Conservation (phyloP, 129 eudicot species). For the Silybum marianum region DNA sequence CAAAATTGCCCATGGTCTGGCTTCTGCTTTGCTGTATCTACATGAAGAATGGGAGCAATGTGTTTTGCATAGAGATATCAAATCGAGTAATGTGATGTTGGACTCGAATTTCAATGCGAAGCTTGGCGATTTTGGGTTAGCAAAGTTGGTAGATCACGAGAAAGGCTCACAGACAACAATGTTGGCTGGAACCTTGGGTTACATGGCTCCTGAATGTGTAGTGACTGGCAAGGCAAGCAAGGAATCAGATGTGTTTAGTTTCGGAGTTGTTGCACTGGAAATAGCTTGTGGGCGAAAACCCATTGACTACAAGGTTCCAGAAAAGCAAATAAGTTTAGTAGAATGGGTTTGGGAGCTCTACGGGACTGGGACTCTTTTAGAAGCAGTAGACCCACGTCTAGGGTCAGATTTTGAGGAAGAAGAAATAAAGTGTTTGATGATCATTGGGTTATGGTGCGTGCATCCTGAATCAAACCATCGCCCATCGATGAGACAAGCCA, state of each 20-base stretch:
- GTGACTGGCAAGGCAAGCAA: conserved; percentile 42
- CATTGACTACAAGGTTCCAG: conserved; percentile 9
- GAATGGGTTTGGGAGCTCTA: conserved; percentile 47
- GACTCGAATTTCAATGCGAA: conserved; percentile 42
- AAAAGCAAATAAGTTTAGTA: conserved; percentile 1
- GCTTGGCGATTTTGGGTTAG: conserved; percentile 53
- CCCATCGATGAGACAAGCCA: conserved; percentile 38
- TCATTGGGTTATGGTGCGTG: conserved; percentile 51
- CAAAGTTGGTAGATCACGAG: conserved; percentile 45
- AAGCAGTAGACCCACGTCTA: conserved; percentile 39
- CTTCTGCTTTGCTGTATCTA: conserved; percentile 19
- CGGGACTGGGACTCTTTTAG: conserved; percentile 36
- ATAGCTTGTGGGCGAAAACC: conserved; percentile 39
- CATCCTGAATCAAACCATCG: conserved; percentile 36
- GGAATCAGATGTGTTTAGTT: conserved; percentile 57
- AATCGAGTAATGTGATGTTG: conserved; percentile 20
- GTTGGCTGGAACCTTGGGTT: conserved; percentile 48
- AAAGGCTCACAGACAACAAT: conserved; percentile 39
- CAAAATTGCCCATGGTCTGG: conserved; percentile 20
- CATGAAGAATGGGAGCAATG: conserved; percentile 39
- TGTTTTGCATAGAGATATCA: conserved; percentile 32
- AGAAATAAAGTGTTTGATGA: conserved; percentile 36
- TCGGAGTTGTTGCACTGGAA: conserved; percentile 49
- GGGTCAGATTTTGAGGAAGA: conserved; percentile 15
- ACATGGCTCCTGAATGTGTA: conserved; percentile 51